These are phyloP conservation scores for Chrysoporthe austroafricana DNA, from an alignment of 2,329 filamentous ascomycete genomes.

Conservation along the genomic window DNA sequence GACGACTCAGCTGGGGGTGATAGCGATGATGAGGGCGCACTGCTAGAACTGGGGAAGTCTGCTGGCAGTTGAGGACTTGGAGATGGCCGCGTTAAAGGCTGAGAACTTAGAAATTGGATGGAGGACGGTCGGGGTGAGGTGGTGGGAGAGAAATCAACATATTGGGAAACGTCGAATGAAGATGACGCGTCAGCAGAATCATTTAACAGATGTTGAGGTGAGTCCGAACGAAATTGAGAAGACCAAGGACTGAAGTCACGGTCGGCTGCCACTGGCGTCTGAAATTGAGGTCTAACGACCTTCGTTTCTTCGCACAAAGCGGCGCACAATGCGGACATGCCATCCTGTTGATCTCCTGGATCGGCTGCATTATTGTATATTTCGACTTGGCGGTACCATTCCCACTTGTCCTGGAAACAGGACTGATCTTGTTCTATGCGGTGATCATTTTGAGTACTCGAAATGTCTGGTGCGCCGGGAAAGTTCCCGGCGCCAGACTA, in stretches of 20 bases:
- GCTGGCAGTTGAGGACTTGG: neutral
- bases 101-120: neutral
- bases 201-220: neutral
- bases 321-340: conserved; percentile 3
- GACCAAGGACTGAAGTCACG: neutral
- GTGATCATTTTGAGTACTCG: conserved; percentile 3
- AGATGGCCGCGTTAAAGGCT: neutral
- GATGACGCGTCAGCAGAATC: neutral
- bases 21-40: neutral
- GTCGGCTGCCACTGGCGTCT: neutral
- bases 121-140: neutral
- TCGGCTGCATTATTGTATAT: conserved; percentile 6
- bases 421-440: conserved; percentile 16
- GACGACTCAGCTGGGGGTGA: neutral
- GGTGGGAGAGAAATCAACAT: neutral
- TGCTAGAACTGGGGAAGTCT: neutral
- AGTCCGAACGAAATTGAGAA: neutral
- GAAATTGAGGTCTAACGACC: neutral
- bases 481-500: conserved; percentile 21
- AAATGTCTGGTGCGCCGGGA: conserved; percentile 19
- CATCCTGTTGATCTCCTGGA: neutral
- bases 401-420: conserved; percentile 8
- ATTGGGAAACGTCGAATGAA: neutral
- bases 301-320: neutral
- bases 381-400: neutral